Base-by-base conservation (phyloP, 306 rosid species). In the Hylodesmum podocarpum region DNA sequence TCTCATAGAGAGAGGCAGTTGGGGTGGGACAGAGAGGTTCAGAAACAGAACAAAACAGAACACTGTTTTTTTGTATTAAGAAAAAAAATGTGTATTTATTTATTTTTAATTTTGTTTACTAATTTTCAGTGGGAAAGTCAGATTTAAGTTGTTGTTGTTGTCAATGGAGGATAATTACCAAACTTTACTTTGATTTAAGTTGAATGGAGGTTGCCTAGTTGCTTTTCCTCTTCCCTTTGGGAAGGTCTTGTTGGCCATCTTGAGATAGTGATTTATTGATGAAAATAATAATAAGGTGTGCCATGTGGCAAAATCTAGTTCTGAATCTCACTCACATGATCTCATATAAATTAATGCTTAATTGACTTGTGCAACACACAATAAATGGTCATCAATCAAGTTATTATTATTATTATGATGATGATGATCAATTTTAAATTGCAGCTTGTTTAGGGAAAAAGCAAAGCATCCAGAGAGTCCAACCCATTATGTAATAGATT, bases 181-280 rank as follows among this genome's bases (percentile, higher is more conserved):
- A 84, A 84, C 84, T 83, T 83, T 65, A 25, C 24, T 69, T 68
- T 53, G 72, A 72, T 74, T 76, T 70, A 25, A 50, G 82, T 74
- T 74, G 79, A 75, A 55, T 82, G 86, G 79, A 71, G 79, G 87
- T 84, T 84, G 87, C 79, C 78, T 28, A 75, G 82, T 59, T 84
- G 90, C 78, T 73, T 84, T 80, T 84, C 75, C 21, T 24, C 74
- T 78, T 84, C 43, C 39, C 31, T 80, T 70, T 67, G 67, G 77
- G 71, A 69, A 79, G 69, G 43, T 72, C 67, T 21, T 25, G 76
- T 59, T 73, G 84, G 78, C 78, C 84, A 68, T 77, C 79, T 66
- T 43, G 33, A 66, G 86, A 81, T 66, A 54, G 84, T 66, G 83
- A 78, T 70, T 76, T 73, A 37, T 46, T 43, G 86, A 64, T 41